These are phyloP conservation scores for Vanilla planifolia DNA, from an alignment of 106 monocot species.

Conservation along the genomic window DNA sequence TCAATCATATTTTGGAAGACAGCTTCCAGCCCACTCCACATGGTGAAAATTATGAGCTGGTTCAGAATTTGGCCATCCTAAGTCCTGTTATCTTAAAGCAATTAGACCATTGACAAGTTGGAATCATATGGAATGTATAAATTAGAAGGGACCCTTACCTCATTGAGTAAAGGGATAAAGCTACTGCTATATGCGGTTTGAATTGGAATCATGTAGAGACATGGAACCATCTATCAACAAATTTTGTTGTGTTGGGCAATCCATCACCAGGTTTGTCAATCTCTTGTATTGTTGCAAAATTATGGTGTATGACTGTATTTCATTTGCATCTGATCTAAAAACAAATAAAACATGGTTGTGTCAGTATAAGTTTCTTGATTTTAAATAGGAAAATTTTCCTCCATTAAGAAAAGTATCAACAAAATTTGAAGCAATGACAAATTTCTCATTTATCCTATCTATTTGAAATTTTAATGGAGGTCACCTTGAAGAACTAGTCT, in stretches of 20 bases:
- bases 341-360: no score
- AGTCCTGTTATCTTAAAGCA: constrained; percentile 60
- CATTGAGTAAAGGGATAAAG: constrained; percentile 43
- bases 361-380: no score
- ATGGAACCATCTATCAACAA: constrained; percentile 40
- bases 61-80: constrained; percentile 78
- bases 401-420: no score
- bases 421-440: no score
- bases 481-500: no score
- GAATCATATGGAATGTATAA: constrained; percentile 61
- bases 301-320: no score
- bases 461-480: no score
- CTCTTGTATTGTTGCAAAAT: no score
- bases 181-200: constrained; percentile 82
- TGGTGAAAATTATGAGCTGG: constrained; percentile 95
- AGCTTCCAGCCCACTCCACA: constrained; percentile 92
- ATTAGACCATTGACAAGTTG: constrained; percentile 44
- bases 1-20: constrained; percentile 85
- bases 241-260: constrained; percentile 47
- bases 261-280: constrained; percentile 53
- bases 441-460: no score
- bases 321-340: no score
- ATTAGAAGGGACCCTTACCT: constrained; percentile 31
- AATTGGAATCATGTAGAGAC: constrained; percentile 66
- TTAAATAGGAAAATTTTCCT: no score